Base-by-base conservation (phyloP, 768 basidiomycete species). In the Wakefieldia striispora region DNA sequence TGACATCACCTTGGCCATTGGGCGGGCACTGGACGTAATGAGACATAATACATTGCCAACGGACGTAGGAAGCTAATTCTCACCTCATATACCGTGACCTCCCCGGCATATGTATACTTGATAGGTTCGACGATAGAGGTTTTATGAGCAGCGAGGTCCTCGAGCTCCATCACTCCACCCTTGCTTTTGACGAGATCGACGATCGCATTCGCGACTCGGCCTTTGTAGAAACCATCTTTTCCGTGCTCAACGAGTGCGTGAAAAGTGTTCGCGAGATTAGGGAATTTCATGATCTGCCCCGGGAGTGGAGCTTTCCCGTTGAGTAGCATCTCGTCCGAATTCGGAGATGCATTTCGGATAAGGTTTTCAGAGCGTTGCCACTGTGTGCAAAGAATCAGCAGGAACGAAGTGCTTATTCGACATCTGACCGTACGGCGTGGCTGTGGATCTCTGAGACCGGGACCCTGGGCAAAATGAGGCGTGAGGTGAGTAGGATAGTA, bases 221-320 rank as follows among this genome's bases (percentile, higher is more conserved):
- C 97, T 63, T 85, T 91, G 72, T 99, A 99, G 68, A 92, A 99
- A 0, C 95, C 97, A 49, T 87, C 84, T 60, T 88, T 93, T 3
- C 95, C 95, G 13, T 92, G 71, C 53, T 81, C 77, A 0, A 83
- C 91, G 9, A 97, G 74, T 40, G 81, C 78, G 42, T 84, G 81
- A 72, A 97, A 94, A 0, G 93, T 95, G 60, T 75, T 70, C 0
- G 89, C 95, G 9, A 99, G 79, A 58, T 83, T 86, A 0, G 93
- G 86, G 27, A 94, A 76, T 51, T 76, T 81, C 71, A 91, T 81
- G 57, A 95, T 77, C 65, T 98, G 83, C 10, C 95, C 95, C 2
- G 91, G 83, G 10, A 81, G 76, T 0, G 97, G 95, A 0, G 91
- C 89, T 57, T 80, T 82, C 20, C 89, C 88, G 53, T 93, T 78